Conservation (phyloP, 495 filamentous ascomycete genomes). For the Penicillium mononematosum region DNA sequence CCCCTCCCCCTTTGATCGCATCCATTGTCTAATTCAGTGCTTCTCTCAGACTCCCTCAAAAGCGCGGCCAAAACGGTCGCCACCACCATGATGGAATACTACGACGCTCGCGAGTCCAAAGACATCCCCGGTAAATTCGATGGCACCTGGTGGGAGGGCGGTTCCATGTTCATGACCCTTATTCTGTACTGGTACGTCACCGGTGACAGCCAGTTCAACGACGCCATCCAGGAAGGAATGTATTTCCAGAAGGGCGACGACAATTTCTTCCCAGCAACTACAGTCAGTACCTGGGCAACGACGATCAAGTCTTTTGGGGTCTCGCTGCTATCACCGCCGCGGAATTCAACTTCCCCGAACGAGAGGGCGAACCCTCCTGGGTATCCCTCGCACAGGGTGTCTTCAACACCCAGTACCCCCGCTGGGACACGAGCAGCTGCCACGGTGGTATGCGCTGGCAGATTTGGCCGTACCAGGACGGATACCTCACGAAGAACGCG, state of each 20-base stretch:
- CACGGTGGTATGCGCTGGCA: constrained; percentile 83
- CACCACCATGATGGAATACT: constrained; percentile 62
- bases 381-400: constrained; percentile 56
- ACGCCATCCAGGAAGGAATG: constrained; percentile 59
- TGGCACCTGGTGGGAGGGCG: constrained; percentile 73
- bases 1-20: background rate
- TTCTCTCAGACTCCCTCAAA: constrained; percentile 55
- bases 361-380: constrained; percentile 57
- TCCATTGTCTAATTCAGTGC: constrained; percentile 2
- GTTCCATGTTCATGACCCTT: constrained; percentile 69
- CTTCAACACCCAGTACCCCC: constrained; percentile 63
- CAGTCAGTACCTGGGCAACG: constrained; percentile 58
- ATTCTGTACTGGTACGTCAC: constrained; percentile 80
- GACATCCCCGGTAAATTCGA: constrained; percentile 64
- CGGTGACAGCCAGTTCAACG: constrained; percentile 68
- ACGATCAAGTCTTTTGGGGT: constrained; percentile 82
- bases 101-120: constrained; percentile 60
- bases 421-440: constrained; percentile 70
- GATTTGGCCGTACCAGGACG: constrained; percentile 75
- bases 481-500: constrained; percentile 79
- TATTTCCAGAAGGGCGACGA: constrained; percentile 64
- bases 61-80: constrained; percentile 60
- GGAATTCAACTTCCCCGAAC: constrained; percentile 70
- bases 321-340: constrained; percentile 70
- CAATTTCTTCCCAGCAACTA: constrained; percentile 62